Base-by-base conservation (phyloP, 1,284 basidiomycete genomes). In the Sutorius eximius region DNA sequence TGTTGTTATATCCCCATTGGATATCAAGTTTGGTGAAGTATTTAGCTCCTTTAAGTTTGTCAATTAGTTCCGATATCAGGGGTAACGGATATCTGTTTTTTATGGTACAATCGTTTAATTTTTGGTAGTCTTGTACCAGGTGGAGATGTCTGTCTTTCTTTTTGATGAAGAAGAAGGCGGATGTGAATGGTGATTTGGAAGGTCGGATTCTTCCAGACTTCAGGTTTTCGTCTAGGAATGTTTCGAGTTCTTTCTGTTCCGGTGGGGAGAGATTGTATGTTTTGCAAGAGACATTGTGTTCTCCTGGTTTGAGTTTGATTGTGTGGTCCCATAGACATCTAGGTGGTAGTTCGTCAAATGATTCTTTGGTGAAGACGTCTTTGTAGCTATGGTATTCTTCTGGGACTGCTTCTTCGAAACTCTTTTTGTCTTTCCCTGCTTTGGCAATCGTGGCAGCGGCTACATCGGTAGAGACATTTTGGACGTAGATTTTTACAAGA, bases 131-230 rank as follows among this genome's bases (percentile, higher is more conserved):
- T 5, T 32, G 30, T 3, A 32, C 30, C 3, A 5, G 30, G 11
- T 9, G 8, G 8, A 12, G 32, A 2, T 9, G 1, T 10, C 32
- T 3, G 2, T 37, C 16, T 18, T 37, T 37, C 4, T 37, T 37
- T 18, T 37, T 37, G 16, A 37, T 37, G 8, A 37, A 37, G 36
- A 37, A 37, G 36, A 37, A 37, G 3, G 36, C 5, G 5, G 16
- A 37, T 5, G n/a, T 5, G 2, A 37, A 37, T 0, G 36, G 16
- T 15, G 36, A 37, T 11, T 34, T 34, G 15, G 33, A 34, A 5
- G 33, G 33, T 3, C 6, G 15, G 1, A 34, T 34, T 1, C 6
- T 3, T 7, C 33, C 15, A 0, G 2, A 7, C 1, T 16, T 1
- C 0, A 34, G 33, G 7, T 37, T 18, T 18, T 37, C 36, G 2